A percentile compares a stretch with the other conserved stretches of the same genome.
phyloP scores from a whole-genome alignment of 148 eudicot species.

The Silene latifolia region DNA sequence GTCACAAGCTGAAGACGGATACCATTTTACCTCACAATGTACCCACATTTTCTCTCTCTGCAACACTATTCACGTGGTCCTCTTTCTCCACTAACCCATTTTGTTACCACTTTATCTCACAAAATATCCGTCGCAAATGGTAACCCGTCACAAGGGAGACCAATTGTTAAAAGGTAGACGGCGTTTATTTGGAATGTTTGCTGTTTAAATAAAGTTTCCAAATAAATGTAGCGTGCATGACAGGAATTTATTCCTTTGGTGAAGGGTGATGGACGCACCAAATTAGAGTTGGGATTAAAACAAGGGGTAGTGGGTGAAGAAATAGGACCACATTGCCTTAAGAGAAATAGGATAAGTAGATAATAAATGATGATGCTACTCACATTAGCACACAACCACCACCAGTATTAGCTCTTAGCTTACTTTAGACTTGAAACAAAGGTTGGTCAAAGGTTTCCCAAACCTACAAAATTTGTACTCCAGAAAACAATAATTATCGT shows the following conservation, averaged over 20 bases:
- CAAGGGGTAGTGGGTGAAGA: constrained; percentile 4
- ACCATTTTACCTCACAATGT: no score
- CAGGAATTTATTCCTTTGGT: constrained; percentile 20
- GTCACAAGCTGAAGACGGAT: no score
- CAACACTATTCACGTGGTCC: no score
- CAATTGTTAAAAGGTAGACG: not conserved
- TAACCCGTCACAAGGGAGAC: no score
- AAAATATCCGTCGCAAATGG: no score
- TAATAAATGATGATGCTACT: constrained; percentile 19
- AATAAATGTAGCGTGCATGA: constrained; percentile 8
- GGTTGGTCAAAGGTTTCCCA: not conserved
- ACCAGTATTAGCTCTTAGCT: constrained; percentile 4
- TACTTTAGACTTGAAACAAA: not conserved
- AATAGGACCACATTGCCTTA: constrained; percentile 22
- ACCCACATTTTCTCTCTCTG: no score
- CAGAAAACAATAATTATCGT: no score
- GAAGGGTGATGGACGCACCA: constrained; percentile 1
- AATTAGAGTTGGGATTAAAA: constrained; percentile 1
- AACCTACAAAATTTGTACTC: not conserved
- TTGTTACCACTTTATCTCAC: no score
- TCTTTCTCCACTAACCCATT: no score
- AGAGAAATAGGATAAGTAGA: constrained; percentile 5
- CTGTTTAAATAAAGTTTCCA: not conserved
- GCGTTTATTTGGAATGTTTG: not conserved
- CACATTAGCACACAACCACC: constrained; percentile 22